Evolutionary conservation across 257 asterid species (phyloP), one percentile per base, ranked within the genome.

Genomic region (Solanum lycopersicoides): DNA sequence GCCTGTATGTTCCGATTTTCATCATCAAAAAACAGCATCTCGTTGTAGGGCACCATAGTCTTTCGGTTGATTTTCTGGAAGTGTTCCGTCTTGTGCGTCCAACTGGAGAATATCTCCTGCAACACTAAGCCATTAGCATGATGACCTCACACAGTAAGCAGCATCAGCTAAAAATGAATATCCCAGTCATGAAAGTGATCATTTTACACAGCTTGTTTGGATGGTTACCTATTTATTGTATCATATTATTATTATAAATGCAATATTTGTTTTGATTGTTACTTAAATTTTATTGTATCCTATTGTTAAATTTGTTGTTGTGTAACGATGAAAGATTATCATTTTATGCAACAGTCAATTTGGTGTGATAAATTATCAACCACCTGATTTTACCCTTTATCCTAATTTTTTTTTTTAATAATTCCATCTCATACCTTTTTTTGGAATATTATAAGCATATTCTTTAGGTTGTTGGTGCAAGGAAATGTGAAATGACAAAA

Each of bases 11-110:
- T 96, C 82, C 97, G 96, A 88, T 95, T 90, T 89, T 96, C 99
- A 80, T 96, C 99, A 74, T 96, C 99, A 59, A 95, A 96, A 88
- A 96, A 96, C 87, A 96, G 95, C 98, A 96, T 96, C 87, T 92
- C 94, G 50, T 91, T 91, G 89, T 91, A 96, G 30, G 98, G 95
- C 82, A 94, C 88, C 30, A 90, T 87, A 32, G 98, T 96, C 84
- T 88, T 95, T 88, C 92, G 82, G 68, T 91, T 86, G 76, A 96
- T 94, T 87, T 88, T 92, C 89, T 94, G 95, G 59, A 96, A 96
- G 90, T 96, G 98, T 20, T 95, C 98, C 2, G 97, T 96, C 94
- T 96, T 96, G 92, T 96, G 98, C 45, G 94, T 93, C 95, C 96
- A 89, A 85, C 98, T 94, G 80, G 98, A 95, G 90, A 92, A 95